Percentiles rank a stretch among this genome's conserved stretches.
Conservation (phyloP, 331 rosid species). For the Acacia concinna region DNA sequence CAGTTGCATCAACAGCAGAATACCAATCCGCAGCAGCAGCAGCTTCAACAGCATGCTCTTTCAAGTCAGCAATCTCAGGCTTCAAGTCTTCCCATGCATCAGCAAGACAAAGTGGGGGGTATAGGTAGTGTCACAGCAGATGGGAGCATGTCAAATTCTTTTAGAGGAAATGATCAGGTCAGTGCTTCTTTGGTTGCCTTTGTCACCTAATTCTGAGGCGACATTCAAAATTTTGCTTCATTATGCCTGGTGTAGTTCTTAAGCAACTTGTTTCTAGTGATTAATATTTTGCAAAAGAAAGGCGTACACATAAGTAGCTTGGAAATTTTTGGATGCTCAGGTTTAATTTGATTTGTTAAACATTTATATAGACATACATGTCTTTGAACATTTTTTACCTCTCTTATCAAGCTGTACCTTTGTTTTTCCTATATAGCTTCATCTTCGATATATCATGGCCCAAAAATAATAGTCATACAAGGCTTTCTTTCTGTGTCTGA, state of each 20-base stretch:
- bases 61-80: constrained; percentile 78
- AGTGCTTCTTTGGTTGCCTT: constrained; percentile 41
- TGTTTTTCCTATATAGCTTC: neutral
- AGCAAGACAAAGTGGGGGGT: constrained; percentile 90
- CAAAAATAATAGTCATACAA: neutral
- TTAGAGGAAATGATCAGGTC: constrained; percentile 99
- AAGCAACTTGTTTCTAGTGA: constrained; percentile 1
- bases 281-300: neutral
- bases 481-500: neutral
- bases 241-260: neutral
- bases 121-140: constrained; percentile 78
- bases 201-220: neutral
- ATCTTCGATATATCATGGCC: neutral
- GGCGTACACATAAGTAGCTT: neutral
- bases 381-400: constrained; percentile 6
- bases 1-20: constrained; percentile 69
- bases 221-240: constrained; percentile 14
- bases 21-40: constrained; percentile 68
- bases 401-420: neutral
- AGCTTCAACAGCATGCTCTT: constrained; percentile 84
- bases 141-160: constrained; percentile 90
- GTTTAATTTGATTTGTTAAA: neutral
- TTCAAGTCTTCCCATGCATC: constrained; percentile 79
- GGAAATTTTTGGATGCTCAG: neutral
- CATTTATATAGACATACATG: neutral